phyloP scores from a whole-genome alignment of 169 alveolate genomes.

The Plasmodium knowlesi region DNA sequence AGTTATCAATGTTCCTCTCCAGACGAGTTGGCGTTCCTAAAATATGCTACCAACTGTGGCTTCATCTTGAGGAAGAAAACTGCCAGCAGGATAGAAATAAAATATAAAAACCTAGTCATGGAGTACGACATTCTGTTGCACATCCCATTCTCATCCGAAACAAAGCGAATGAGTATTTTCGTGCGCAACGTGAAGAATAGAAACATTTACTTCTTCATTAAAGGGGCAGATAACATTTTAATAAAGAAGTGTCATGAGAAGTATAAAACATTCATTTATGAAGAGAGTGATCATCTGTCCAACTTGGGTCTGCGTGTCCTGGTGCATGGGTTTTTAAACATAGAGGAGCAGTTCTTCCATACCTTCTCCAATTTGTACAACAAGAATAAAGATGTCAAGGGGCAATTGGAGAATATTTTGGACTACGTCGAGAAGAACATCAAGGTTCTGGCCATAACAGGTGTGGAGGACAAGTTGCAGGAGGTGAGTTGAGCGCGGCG shows the following conservation, averaged over 20 bases:
- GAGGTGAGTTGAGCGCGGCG: constrained; percentile 73
- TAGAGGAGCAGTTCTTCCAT: constrained; percentile 90
- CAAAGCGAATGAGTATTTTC: constrained; percentile 98
- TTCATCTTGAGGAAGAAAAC: constrained; percentile 91
- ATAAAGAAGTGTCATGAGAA: constrained; percentile 89
- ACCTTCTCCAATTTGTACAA: constrained; percentile 80
- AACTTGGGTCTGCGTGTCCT: constrained; percentile 96
- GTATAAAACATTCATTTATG: constrained; percentile 89
- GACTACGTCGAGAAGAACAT: constrained; percentile 88
- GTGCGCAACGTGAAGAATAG: constrained; percentile 86
- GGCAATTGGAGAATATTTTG: constrained; percentile 73
- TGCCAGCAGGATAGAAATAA: constrained; percentile 86
- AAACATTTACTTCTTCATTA: constrained; percentile 84
- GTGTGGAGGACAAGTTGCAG: constrained; percentile 98
- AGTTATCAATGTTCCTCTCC: constrained; percentile 98
- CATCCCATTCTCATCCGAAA: constrained; percentile 97
- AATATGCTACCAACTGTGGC: constrained; percentile 93
- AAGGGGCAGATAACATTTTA: constrained; percentile 97
- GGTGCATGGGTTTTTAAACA: constrained; percentile 92
- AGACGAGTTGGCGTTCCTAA: constrained; percentile 98
- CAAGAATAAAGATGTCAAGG: constrained; percentile 81
- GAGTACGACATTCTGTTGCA: constrained; percentile 91
- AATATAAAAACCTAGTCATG: constrained; percentile 72
- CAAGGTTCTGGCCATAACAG: constrained; percentile 94
- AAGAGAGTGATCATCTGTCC: constrained; percentile 94